Base-by-base conservation (phyloP, 805 yeast genomes). In the Blastobotrys terrestris region DNA sequence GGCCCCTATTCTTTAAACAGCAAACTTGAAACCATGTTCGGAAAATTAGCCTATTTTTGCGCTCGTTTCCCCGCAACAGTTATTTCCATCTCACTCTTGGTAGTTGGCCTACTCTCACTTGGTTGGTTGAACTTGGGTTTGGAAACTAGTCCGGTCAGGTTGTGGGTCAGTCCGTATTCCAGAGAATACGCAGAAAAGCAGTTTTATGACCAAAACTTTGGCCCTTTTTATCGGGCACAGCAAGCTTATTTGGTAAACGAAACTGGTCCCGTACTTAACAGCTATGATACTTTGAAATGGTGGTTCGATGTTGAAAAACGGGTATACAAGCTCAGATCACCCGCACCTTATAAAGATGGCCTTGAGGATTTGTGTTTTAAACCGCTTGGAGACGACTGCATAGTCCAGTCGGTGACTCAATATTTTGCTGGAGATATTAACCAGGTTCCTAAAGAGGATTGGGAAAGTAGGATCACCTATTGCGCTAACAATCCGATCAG, bases 141-240 rank as follows among this genome's bases (percentile, higher is more conserved):
- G 22, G 97, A 91, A 64, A 81, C 81, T 2, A 75, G 87, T 58
- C 98, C 99, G 0, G 79, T 86, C 2, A 81, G 84, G 56, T 71
- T 92, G 31, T 92, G 99, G 99, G 98, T 94, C 0, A 84, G 94
- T 58, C 83, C 91, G 2, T 63, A 72, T 18, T 85, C 94, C 7
- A 81, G 79, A 2, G 89, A 90, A 11, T 83, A 75, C 51, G 70
- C 77, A 43, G 84, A 92, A 61, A 83, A 84, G 61, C 71, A 74
- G 51, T 82, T 58, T 59, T 92, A 81, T 64, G 97, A 94, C 65
- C 76, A 77, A 18, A 79, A 81, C 55, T 92, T 92, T 68, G 97
- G 97, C 0, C 96, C 95, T 40, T 92, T 94, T 72, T 94, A 85
- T 70, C 76, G 97, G 60, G 80, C 88, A 3, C 92, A 89, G 62